Conservation (phyloP, 2,329 filamentous ascomycete species). For the Ceratocystiopsis sp. region DNA sequence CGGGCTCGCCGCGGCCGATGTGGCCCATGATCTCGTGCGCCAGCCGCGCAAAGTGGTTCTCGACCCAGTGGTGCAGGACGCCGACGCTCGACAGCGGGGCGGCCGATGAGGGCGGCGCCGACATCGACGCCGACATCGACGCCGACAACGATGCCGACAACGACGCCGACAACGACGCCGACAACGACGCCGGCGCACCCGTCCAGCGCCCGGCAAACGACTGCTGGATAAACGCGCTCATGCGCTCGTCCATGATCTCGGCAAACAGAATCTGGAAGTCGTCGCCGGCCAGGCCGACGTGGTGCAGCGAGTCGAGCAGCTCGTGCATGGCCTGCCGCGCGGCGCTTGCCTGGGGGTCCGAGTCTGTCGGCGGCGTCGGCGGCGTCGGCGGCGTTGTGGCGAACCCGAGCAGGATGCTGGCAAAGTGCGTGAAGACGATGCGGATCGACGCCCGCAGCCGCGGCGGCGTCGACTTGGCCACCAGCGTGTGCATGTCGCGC, state of each 20-base stretch:
- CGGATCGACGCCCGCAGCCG: conserved; percentile 36
- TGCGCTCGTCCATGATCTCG: conserved; percentile 49
- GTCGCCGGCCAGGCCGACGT: conserved; percentile 52
- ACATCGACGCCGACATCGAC: conserved; percentile 1
- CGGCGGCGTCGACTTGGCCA: conserved; percentile 43
- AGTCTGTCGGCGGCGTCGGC: conserved; percentile 10
- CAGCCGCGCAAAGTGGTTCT: conserved; percentile 47
- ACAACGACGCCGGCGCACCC: not conserved
- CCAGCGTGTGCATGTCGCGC: conserved; percentile 44
- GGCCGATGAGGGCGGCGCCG: too few relatives aligned
- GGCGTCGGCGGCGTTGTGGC: conserved; percentile 3
- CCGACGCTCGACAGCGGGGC: conserved; percentile 26
- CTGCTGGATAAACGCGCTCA: conserved; percentile 43
- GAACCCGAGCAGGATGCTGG: conserved; percentile 28
- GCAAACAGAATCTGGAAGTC: conserved; percentile 55
- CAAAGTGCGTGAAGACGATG: conserved; percentile 34
- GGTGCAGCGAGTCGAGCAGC: conserved; percentile 40
- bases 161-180: not conserved
- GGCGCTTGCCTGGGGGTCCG: conserved; percentile 16
- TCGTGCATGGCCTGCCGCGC: conserved; percentile 32
- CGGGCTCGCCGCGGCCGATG: conserved; percentile 17
- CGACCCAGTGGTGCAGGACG: conserved; percentile 49
- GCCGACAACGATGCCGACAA: conserved; percentile 2
- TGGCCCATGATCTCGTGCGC: conserved; percentile 40
- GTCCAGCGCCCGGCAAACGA: conserved; percentile 48